These are phyloP conservation scores for Pleurostoma richardsiae DNA, from an alignment of 2,329 filamentous ascomycete genomes.

Conservation along the genomic window DNA sequence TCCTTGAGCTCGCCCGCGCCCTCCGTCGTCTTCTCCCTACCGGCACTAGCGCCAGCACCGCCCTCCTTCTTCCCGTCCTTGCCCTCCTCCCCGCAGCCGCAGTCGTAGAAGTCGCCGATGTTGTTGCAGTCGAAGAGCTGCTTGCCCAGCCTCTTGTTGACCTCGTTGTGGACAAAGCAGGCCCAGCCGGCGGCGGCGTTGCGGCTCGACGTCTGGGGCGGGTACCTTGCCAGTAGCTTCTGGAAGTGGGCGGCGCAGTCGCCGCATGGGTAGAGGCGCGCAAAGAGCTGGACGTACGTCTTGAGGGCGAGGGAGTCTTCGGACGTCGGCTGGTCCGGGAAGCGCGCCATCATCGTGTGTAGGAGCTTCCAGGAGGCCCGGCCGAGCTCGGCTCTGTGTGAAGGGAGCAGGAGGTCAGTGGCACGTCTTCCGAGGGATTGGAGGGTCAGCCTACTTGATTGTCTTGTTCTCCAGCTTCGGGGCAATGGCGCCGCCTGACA, in stretches of 20 bases:
- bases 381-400: conserved; percentile 55
- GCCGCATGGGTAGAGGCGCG: conserved; percentile 65
- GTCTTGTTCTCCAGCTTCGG: conserved; percentile 81
- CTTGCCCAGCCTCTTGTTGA: conserved; percentile 61
- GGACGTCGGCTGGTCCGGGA: conserved; percentile 58
- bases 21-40: conserved; percentile 14
- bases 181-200: conserved; percentile 63
- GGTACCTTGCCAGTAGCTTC: conserved; percentile 54
- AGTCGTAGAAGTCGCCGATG: conserved; percentile 68
- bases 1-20: conserved; percentile 14
- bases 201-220: conserved; percentile 59
- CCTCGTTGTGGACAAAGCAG: conserved; percentile 63
- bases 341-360: conserved; percentile 66
- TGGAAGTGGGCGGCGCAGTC: conserved; percentile 67
- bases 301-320: conserved; percentile 60
- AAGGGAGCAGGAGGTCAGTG: background rate
- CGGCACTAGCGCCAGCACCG: conserved; percentile 9
- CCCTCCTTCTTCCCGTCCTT: conserved; percentile 35
- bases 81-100: conserved; percentile 63
- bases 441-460: conserved; percentile 51
- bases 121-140: conserved; percentile 59
- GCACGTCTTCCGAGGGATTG: conserved; percentile 5
- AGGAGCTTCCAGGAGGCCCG: conserved; percentile 66
- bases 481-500: conserved; percentile 68
- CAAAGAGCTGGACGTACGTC: conserved; percentile 62